Base-by-base conservation (phyloP, 2,329 filamentous ascomycete species). In the Torrubiella hemipterigena region DNA sequence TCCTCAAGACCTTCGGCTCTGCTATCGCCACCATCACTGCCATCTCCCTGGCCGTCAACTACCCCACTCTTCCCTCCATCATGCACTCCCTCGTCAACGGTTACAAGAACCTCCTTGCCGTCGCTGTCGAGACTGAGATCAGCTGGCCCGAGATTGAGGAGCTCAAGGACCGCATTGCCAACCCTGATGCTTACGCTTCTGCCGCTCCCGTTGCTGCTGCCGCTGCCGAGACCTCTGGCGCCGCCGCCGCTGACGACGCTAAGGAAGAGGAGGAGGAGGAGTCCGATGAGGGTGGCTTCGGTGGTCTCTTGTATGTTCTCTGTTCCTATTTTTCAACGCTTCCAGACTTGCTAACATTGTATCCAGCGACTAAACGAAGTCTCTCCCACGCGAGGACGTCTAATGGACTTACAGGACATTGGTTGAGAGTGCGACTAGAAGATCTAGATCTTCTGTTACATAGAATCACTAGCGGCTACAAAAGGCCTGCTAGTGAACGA, bases 161-260 rank as follows among this genome's bases (percentile, higher is more conserved):
- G 67, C 81, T 98, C 69, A 98, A 98, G 82, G 91, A 98, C 70
- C 86, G 91, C 61, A 95, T 98, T 54, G 85, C 85, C 67, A 96
- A 98, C 77, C 93, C 93, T 49, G 91, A 98, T 34, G 85, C 85
- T 34, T 98, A 96, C 62, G 91, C 89, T 44, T 60, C 84, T 29
- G 69, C 87, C 45, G 85, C 81, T 45, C 85, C 89, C 36, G 74
- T 58, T 43, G 80, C 77, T 35, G 68, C 67, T 37, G 66, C 73
- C 34, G 63, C 63, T 32, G 56, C 62, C 29, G 59, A 61, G 38
- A 64, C 61, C 40, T 61, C 58, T 33, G 68, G 64, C 40, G 64
- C 63, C 35, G 59, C 62, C 32, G 65, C 67, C 41, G 66, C 70
- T 48, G 68, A 74, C 52, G 69, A 75, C 51, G 73, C 78, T 50